Base-by-base conservation (phyloP, 2,329 filamentous ascomycete species). In the Ceratocystis harringtonii region DNA sequence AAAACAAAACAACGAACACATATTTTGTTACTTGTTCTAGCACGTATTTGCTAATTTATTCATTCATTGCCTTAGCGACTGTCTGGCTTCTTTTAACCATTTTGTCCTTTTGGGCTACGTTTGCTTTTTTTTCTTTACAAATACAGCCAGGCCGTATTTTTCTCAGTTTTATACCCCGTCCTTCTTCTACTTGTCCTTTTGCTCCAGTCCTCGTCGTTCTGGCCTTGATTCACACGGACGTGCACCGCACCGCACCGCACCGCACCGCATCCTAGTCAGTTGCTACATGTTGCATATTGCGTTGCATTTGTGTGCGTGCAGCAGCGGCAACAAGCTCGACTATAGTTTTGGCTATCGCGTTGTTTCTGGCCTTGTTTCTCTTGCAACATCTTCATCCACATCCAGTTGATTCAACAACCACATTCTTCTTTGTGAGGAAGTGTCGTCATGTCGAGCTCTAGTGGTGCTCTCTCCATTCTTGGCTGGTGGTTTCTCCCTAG, bases 401-500 rank as follows among this genome's bases (percentile, higher is more conserved):
- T 28, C 19, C 15, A 2, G 22, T 28, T 52, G 48, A 44, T 62
- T 45, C 41, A 48, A 45, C 25, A 7, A 19, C 45, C 28, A n/a
- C 10, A 48, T 28, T 28, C 1, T 19, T 8, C 61, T 62, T 30
- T 10, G 44, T 6, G 6, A 32, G 22, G 32, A 36, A 43, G 41
- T 48, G 30, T 41, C 65, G 71, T 64, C 19, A 79, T 79, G 78
- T 78, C 77, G 19, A 63, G 36, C 36, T 41, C 36, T 41, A 41
- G 62, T 22, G 72, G 73, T 61, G 50, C 78, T 43, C 73, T 80
- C 63, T 79, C 78, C 64, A 73, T 80, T 19, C 65, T 80, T 66
- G 78, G 78, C 68, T 81, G 79, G 79, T 75, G 73, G 67, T 80
- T 80, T 68, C 75, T 81, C 68, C 79, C 79, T 48, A 75, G 76